Conservation (phyloP, 352 stramenopile genomes). For the Phytopythium ostracodes region DNA sequence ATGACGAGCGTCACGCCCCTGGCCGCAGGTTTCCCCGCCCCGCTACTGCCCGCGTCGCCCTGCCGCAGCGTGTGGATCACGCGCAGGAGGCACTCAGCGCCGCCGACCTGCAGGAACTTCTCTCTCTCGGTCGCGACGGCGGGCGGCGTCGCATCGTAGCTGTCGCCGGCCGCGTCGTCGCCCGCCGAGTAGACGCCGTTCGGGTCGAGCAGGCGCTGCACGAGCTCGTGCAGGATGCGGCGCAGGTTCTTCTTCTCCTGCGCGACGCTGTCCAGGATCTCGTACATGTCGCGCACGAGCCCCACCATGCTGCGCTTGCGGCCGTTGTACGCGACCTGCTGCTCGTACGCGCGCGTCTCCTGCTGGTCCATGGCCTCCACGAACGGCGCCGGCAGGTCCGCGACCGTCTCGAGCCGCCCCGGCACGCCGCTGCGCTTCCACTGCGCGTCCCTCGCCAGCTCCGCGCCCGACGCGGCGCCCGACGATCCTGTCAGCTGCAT, state of each 20-base stretch:
- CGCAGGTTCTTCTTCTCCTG: constrained; percentile 55
- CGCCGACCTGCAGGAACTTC: constrained; percentile 64
- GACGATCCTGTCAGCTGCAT: constrained; percentile 65
- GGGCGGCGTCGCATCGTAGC: constrained; percentile 20
- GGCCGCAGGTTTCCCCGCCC: constrained; percentile 10
- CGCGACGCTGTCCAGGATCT: constrained; percentile 38
- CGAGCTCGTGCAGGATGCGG: constrained; percentile 61
- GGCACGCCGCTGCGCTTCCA: constrained; percentile 36
- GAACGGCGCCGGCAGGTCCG: constrained; percentile 47
- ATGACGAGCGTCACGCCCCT: constrained; percentile 29
- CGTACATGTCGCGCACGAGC: constrained; percentile 69
- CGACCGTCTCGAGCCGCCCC: constrained; percentile 40
- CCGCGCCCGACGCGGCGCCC: neutral
- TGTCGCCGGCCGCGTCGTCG: constrained; percentile 7
- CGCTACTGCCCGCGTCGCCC: constrained; percentile 34
- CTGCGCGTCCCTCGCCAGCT: constrained; percentile 15
- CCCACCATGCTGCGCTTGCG: constrained; percentile 40
- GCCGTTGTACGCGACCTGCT: constrained; percentile 38
- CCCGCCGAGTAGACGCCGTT: constrained; percentile 40
- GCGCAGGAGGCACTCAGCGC: constrained; percentile 68
- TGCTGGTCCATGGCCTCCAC: constrained; percentile 38
- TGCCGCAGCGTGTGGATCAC: constrained; percentile 63
- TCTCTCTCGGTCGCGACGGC: constrained; percentile 53
- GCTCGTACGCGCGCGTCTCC: constrained; percentile 44
- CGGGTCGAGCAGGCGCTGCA: constrained; percentile 67